phyloP scores from a whole-genome alignment of 192 early-diverging fungal species.

The Spizellomyces punctatus region DNA sequence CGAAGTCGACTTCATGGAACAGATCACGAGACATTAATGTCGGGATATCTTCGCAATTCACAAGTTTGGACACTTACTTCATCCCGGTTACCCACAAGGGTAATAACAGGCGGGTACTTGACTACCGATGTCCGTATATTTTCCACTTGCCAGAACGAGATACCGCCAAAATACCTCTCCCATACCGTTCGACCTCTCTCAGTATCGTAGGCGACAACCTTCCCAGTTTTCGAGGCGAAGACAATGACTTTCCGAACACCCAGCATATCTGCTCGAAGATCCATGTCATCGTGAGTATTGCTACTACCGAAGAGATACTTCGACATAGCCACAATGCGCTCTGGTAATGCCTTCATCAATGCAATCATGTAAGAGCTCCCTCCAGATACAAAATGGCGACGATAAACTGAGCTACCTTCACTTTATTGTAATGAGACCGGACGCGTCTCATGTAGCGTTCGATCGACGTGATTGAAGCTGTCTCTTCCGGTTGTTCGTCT shows the following conservation, averaged over 20 bases:
- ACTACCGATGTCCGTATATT: conserved; percentile 62
- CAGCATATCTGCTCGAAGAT: conserved; percentile 21
- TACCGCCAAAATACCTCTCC: conserved; percentile 62
- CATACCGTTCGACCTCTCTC: conserved; percentile 76
- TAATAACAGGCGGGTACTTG: conserved; percentile 74
- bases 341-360: no score
- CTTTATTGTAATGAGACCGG: conserved; percentile 50
- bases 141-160: conserved; percentile 47
- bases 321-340: no score
- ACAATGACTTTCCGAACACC: conserved; percentile 91
- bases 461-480: conserved; percentile 50
- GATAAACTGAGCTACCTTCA: conserved; percentile 38
- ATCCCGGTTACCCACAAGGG: conserved; percentile 52
- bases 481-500: conserved; percentile 52
- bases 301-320: not conserved
- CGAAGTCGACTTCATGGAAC: not conserved
- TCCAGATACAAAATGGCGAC: no score
- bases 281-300: not conserved
- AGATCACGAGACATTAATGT: not conserved
- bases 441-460: conserved; percentile 69
- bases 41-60: not conserved
- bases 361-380: no score
- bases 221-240: conserved; percentile 76
- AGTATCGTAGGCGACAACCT: conserved; percentile 83
- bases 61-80: not conserved